Conservation (phyloP, 148 eudicot genomes). For the Bassia scoparia region DNA sequence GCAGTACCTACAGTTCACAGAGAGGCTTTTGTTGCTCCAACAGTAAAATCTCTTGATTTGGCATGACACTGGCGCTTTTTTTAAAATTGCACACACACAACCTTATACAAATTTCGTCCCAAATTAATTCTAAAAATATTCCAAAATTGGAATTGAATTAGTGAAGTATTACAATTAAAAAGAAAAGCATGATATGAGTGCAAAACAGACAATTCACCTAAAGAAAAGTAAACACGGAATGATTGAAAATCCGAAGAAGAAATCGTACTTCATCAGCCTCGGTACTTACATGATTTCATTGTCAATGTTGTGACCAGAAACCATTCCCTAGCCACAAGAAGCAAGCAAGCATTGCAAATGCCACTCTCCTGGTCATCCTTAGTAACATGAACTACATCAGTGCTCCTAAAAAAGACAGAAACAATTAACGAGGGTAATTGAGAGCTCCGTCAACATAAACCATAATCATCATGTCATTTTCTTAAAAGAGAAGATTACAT, state of each 20-base stretch:
- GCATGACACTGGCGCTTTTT: too few species aligned
- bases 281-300: slow-evolving; percentile 85
- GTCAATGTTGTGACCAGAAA: slow-evolving; percentile 64
- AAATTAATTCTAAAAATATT: too few species aligned
- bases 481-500: slow-evolving; percentile 36
- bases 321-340: slow-evolving; percentile 90
- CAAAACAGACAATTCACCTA: too few species aligned
- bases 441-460: not conserved
- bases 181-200: too few species aligned
- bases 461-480: not conserved
- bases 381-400: slow-evolving; percentile 84
- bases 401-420: slow-evolving; percentile 53
- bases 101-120: too few species aligned
- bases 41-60: too few species aligned
- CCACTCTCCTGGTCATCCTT: slow-evolving; percentile 84
- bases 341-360: slow-evolving; percentile 85
- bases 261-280: slow-evolving; percentile 53
- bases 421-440: not conserved
- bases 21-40: too few species aligned
- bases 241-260: not conserved
- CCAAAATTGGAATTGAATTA: too few species aligned
- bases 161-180: too few species aligned
- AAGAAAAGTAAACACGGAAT: too few species aligned
- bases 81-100: too few species aligned
- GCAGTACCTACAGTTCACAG: too few species aligned